Base-by-base conservation (phyloP, 2,329 filamentous ascomycete species). In the Chaetomium sp. region DNA sequence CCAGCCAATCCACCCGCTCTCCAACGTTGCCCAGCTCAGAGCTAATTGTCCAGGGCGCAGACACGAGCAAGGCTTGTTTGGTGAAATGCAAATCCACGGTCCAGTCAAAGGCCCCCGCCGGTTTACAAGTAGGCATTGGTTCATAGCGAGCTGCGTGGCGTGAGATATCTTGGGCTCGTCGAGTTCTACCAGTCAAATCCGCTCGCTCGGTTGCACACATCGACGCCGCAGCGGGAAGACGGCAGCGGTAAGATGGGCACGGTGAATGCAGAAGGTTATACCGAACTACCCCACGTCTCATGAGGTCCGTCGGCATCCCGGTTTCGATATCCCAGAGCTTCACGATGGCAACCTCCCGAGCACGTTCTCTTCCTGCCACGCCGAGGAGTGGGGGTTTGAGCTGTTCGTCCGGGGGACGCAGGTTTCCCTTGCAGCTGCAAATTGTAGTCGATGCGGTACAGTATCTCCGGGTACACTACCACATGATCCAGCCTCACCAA, bases 401-500 rank as follows among this genome's bases (percentile, higher is more conserved):
- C 21, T 12, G 31, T 42, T 21, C 42, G 16, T 31, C 27, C 51
- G 19, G 8, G 38, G 51, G 42, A 50, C 33, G 38, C 27, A 50
- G 29, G 53, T 27, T n/a, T 35, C 38, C 23, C 50, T 56, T 56
- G 50, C 49, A 19, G 49, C 49, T 10, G 53, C 9, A 56, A 29
- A 53, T 47, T 35, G 25, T 25, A 38, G 23, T 27, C 19, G 59
- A 31, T 25, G 25, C 38, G 38, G 42, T 50, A 33, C 19, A 38
- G 21, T 29, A 54, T 33, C 42, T 56, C 47, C 60, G 64, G 64
- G 60, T 66, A 63, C 60, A 8, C 31, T 62, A 60, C 60, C 63
- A 62, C 58, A 60, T 63, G 65, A 64, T 55, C 25, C 35, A 27
- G 9, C 16, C 16, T 35, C 60, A 47, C 66, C 66, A 68, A 68